Base-by-base conservation (phyloP, 2,329 filamentous ascomycete genomes). In the Colletotrichum limetticola region DNA sequence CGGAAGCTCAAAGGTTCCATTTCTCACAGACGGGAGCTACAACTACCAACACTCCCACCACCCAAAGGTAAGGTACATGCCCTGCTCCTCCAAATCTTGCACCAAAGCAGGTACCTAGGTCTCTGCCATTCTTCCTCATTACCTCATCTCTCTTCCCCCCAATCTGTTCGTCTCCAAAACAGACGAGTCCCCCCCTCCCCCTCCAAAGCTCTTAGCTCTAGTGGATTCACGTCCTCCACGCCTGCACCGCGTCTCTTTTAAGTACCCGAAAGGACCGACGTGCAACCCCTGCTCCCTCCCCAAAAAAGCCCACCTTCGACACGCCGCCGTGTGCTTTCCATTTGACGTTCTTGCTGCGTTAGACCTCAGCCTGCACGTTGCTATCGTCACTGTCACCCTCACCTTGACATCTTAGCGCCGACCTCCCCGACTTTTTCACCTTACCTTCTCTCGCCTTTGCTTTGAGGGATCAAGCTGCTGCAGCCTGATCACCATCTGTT, bases 181-280 rank as follows among this genome's bases (percentile, higher is more conserved):
- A 52, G 30, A 49, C 49, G 46, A 56, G 32, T 56, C 58, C 60
- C 53, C 62, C 65, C 66, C 71, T 73, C 66, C 70, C 70, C 66
- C 66, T 72, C 70, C 70, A 60, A 72, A 73, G 71, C 71, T 73
- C 61, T 35, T 49, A 73, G 71, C 71, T 73, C 60, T 58, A 42
- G 71, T 73, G 71, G 71, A 53, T 72, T 72, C 68, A 66, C 57
- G n/a, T 52, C 62, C 49, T 55, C 32, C 61, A 64, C 62, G 35
- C 28, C 52, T 65, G 68, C 68, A 61, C 68, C 60, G 67, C 68
- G 57, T 74, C 63, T 70, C 26, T 24, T 42, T 28, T 26, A 55
- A 74, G 66, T 53, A 58, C 56, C 46, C 46, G 67, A 74, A 74
- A 74, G 67, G 71, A 52, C 68, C 58, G 62, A 68, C 62, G 68